Base-by-base conservation (phyloP, 2,329 filamentous ascomycete species). In the Colletotrichum camelliae region DNA sequence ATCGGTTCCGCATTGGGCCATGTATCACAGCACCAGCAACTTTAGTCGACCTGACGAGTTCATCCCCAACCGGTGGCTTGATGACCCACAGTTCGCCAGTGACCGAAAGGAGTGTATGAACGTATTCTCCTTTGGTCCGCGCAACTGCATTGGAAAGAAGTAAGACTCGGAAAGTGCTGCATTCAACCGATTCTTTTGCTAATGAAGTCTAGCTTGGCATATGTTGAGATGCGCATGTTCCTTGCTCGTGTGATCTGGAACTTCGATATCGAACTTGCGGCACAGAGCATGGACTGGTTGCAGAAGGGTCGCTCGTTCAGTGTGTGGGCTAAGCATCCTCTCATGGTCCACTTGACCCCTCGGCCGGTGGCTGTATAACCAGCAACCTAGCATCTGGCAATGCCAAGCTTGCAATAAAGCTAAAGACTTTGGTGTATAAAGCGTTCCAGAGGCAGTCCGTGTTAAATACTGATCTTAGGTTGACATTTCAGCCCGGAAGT, bases 91-190 rank as follows among this genome's bases (percentile, higher is more conserved):
- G 6, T 66, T 66, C 31, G 62, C 62, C 7, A n/a, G 21, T 27
- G 62, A 91, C 76, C 84, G 82, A 33, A 81, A 82, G 52, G 85
- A 86, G 1, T 84, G 83, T 4, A 82, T 88, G 72, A 86, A 89
- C 79, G 86, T 88, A 1, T 89, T 90, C 75, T 84, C 85, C 8
- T 61, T 87, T 5, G 88, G 89, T 0, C 85, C 88, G 7, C 81
- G 88, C 2, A 88, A 88, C 58, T 90, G 88, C 72, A 83, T 90
- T 29, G 89, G 88, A 2, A 83, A 83, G 74, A 89, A 89, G 86
- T 87, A 81, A 80, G 86, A 82, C 1, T 5, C 16, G n/a, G 6
- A 43, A 48, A 15, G 18, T 48, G 6, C 2, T 8, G 35, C 7
- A 7, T 66, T 29, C 0, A 27, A 43, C 27, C 24, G 55, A 18